phyloP scores from a whole-genome alignment of 2,329 filamentous ascomycete species.

The Colletotrichum lindemuthianum region DNA sequence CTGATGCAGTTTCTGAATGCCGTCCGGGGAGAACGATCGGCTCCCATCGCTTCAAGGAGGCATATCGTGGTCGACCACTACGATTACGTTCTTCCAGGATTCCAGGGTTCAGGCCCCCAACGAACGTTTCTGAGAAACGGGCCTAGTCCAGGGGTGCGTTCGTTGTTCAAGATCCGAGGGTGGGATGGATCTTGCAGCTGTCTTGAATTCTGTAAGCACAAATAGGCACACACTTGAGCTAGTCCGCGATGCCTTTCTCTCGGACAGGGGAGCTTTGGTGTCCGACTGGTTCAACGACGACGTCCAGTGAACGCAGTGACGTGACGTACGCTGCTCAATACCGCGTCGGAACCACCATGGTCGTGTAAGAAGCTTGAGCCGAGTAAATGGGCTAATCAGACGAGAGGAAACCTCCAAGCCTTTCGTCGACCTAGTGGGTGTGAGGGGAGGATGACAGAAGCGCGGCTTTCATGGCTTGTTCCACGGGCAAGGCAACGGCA shows the following conservation, averaged over 20 bases:
- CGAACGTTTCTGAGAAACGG: conserved; percentile 10
- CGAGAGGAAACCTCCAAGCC: neutral
- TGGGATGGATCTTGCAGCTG: conserved; percentile 15
- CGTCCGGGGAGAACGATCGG: neutral
- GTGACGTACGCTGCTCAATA: neutral
- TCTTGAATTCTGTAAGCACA: conserved; percentile 9
- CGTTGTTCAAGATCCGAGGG: neutral
- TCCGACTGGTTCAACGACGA: conserved; percentile 7
- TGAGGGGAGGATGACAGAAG: neutral
- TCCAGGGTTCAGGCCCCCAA: neutral
- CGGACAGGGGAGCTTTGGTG: neutral
- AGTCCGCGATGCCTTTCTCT: neutral
- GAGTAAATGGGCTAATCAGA: conserved; percentile 1
- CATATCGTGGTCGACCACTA: neutral
- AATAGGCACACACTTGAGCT: neutral
- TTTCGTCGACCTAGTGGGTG: neutral
- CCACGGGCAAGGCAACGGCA: conserved; percentile 4
- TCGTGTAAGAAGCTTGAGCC: neutral
- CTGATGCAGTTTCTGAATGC: neutral
- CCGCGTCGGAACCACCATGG: conserved; percentile 3
- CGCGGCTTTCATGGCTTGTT: conserved; percentile 4
- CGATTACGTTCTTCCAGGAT: neutral
- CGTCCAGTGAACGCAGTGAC: neutral
- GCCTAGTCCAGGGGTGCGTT: neutral
- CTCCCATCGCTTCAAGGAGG: conserved; percentile 1